Conservation (phyloP, 305 asterid species). For the Fraxinus floribunda region DNA sequence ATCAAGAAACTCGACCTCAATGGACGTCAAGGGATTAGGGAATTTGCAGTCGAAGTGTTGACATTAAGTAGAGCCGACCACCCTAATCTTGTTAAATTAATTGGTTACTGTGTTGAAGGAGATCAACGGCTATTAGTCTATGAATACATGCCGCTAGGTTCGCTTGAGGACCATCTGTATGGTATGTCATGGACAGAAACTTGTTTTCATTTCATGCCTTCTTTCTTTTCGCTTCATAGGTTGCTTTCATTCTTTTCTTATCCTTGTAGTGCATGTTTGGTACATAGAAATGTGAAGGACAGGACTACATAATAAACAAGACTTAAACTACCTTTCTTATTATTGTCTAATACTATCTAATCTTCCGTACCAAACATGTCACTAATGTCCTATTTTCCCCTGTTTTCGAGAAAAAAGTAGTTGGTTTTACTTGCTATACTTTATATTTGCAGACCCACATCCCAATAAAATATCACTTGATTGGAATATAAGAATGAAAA, state of each 20-base stretch:
- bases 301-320: neutral
- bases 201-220: neutral
- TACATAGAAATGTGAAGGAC: neutral
- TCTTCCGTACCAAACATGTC: neutral
- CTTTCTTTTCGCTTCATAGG: neutral
- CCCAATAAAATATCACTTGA: conserved; percentile 44
- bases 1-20: conserved; percentile 69
- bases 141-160: conserved; percentile 79
- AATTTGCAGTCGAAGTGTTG: conserved; percentile 68
- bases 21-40: conserved; percentile 78
- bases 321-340: neutral
- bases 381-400: neutral
- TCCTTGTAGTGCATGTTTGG: neutral
- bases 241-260: neutral
- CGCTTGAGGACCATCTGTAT: conserved; percentile 75
- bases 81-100: conserved; percentile 69
- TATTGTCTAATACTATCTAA: neutral
- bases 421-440: conserved; percentile 9
- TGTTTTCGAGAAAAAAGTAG: neutral
- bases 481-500: conserved; percentile 82
- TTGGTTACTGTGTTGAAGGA: conserved; percentile 80
- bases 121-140: conserved; percentile 74
- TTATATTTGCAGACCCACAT: conserved; percentile 36
- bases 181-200: conserved; percentile 39
- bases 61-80: conserved; percentile 65